Evolutionary conservation across 2,329 filamentous ascomycete species (phyloP), one percentile per base, ranked within the genome.

Genomic region (Colletotrichum lentis): DNA sequence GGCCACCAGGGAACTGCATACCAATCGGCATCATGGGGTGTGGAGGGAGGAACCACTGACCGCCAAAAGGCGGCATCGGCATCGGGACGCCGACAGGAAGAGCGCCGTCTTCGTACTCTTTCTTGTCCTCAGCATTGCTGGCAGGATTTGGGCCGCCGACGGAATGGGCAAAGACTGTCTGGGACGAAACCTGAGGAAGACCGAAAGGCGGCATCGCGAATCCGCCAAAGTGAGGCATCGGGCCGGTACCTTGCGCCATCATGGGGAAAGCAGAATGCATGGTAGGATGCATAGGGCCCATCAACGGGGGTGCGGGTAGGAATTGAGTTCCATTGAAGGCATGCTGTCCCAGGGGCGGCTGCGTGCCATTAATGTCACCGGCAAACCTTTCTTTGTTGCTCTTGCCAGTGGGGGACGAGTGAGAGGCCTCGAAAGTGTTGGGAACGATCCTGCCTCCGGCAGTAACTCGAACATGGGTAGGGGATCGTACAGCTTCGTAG

Each of bases 401-500:
- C 74, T 87, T 88, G 6, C 80, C 73, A 4, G 83, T 83, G 3
- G 85, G 85, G 10, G 86, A 88, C n/a, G 53, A 60, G 50, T 68
- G 62, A 5, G 80, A 78, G 2, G 83, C 79, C 14, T 80, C 82
- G 50, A 87, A 83, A 41, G 83, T 89, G 73, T 90, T 90, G 56
- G 88, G 88, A 1, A 91, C 88, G 72, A 91, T 90, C 44, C 87
- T 83, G 49, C 88, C 88, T 66, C 88, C 88, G 67, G 88, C 88
- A 22, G 88, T 91, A 57, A 91, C 88, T 18, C 88, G 85, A 70
- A 90, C 84, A 75, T 90, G 87, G 16, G 87, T 88, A 8, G 88
- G 88, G 41, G 88, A 91, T 5, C 87, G 83, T n/a, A 90, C 88
- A 12, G 88, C 87, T 74, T 88, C 88, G 78, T 88, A 90, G 74